Evolutionary conservation across 2,329 filamentous ascomycete genomes (phyloP).

Genomic region (Talaromyces sp.): DNA sequence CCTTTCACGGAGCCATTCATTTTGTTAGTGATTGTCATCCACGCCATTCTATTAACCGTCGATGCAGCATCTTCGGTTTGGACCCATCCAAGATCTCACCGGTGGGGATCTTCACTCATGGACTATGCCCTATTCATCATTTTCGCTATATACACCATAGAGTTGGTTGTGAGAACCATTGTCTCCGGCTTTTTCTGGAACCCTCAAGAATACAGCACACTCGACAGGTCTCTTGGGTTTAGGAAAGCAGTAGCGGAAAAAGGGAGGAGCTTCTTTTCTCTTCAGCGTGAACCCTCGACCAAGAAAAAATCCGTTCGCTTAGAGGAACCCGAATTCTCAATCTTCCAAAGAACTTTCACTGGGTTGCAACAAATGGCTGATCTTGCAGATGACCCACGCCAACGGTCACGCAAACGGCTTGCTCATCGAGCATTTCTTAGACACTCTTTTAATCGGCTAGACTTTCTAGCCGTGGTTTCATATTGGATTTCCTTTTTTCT

Average conservation of each 20-base stretch:
- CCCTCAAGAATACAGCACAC: slow-evolving; percentile 83
- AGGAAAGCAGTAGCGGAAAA: slow-evolving; percentile 69
- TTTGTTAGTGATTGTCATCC: slow-evolving; percentile 77
- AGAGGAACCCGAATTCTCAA: slow-evolving; percentile 43
- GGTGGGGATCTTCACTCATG: slow-evolving; percentile 61
- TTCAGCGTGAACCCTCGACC: slow-evolving; percentile 65
- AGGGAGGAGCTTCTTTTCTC: slow-evolving; percentile 73
- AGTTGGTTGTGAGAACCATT: slow-evolving; percentile 74
- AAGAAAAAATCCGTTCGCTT: slow-evolving; percentile 44
- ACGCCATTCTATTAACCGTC: slow-evolving; percentile 80
- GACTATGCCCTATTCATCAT: slow-evolving; percentile 78
- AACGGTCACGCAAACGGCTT: slow-evolving; percentile 77
- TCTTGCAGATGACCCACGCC: slow-evolving; percentile 56
- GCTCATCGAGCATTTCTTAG: slow-evolving; percentile 87
- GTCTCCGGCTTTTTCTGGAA: slow-evolving; percentile 94
- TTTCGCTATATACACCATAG: slow-evolving; percentile 84
- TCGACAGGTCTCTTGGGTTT: slow-evolving; percentile 70
- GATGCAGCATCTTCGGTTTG: slow-evolving; percentile 72
- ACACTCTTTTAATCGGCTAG: slow-evolving; percentile 91
- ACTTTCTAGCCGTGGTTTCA: slow-evolving; percentile 89
- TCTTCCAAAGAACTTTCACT: slow-evolving; percentile 67
- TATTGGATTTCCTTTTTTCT: slow-evolving; percentile 89
- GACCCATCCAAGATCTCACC: slow-evolving; percentile 48
- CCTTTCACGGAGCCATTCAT: slow-evolving; percentile 82
- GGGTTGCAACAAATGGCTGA: slow-evolving; percentile 59